Conservation (phyloP, 768 basidiomycete species). For the Pleurotus cornucopiae region DNA sequence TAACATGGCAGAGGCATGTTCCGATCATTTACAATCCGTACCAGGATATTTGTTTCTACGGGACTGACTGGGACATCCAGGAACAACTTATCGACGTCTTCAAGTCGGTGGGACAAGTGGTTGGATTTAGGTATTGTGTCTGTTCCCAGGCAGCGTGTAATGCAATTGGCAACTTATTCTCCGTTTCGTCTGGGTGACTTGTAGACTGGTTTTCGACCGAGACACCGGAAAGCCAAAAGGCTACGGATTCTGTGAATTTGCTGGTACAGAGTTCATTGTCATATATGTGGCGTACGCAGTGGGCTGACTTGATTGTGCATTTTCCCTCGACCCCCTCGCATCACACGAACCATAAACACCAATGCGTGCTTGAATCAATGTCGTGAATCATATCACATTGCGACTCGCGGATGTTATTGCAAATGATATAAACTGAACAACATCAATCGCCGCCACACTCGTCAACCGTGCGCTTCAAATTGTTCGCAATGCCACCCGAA, state of each 20-base stretch:
- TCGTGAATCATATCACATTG: neutral
- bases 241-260: conserved; percentile 92
- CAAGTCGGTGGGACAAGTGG: conserved; percentile 82
- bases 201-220: conserved; percentile 82
- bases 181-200: conserved; percentile 1
- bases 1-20: conserved; percentile 73
- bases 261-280: conserved; percentile 54
- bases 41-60: neutral
- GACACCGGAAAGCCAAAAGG: conserved; percentile 94
- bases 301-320: conserved; percentile 35
- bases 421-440: no score
- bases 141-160: neutral
- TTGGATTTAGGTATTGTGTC: conserved; percentile 71
- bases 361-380: conserved; percentile 1
- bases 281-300: conserved; percentile 9
- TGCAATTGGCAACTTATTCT: neutral
- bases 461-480: no score
- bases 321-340: conserved; percentile 10
- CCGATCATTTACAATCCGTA: neutral
- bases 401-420: no score
- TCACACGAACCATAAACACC: neutral
- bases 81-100: conserved; percentile 86
- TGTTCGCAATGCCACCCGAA: no score
- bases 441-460: no score
- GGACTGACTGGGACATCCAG: conserved; percentile 24